Evolutionary conservation across 2,329 filamentous ascomycete species (phyloP).

Genomic region (Trichoderma simmonsii): DNA sequence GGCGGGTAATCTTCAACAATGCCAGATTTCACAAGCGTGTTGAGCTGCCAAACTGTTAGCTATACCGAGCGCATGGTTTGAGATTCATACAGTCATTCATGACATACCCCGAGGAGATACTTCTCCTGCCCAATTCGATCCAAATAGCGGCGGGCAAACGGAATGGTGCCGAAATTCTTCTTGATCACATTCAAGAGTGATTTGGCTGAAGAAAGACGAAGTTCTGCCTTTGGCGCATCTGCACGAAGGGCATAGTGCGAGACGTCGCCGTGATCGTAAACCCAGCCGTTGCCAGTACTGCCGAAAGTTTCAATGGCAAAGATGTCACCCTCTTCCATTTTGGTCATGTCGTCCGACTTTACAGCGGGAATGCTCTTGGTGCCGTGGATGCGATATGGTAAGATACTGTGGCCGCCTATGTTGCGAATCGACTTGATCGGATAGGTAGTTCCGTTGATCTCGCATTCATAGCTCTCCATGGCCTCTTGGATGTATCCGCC

Average conservation of each 20-base stretch:
- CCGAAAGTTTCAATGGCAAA: slow-evolving; percentile 84
- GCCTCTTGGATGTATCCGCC: slow-evolving; percentile 69
- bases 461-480: slow-evolving; percentile 75
- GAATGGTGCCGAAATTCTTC: slow-evolving; percentile 85
- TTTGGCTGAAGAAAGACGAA: slow-evolving; percentile 73
- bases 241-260: slow-evolving; percentile 74
- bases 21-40: slow-evolving; percentile 71
- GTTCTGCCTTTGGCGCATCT: slow-evolving; percentile 56
- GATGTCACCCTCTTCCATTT: slow-evolving; percentile 82
- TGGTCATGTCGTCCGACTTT: slow-evolving; percentile 70
- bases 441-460: slow-evolving; percentile 64
- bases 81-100: background rate
- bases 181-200: slow-evolving; percentile 77
- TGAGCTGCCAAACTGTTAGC: slow-evolving; percentile 51
- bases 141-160: slow-evolving; percentile 79
- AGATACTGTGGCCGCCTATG: slow-evolving; percentile 72
- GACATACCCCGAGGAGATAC: slow-evolving; percentile 70
- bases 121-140: slow-evolving; percentile 86
- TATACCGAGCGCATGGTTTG: background rate
- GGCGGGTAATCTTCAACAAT: slow-evolving; percentile 84
- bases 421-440: slow-evolving; percentile 71
- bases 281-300: slow-evolving; percentile 70
- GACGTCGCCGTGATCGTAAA: slow-evolving; percentile 73
- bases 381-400: slow-evolving; percentile 73
- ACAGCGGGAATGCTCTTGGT: slow-evolving; percentile 79